phyloP scores from a whole-genome alignment of 2,329 filamentous ascomycete genomes.

The Penicillium vulpinum region DNA sequence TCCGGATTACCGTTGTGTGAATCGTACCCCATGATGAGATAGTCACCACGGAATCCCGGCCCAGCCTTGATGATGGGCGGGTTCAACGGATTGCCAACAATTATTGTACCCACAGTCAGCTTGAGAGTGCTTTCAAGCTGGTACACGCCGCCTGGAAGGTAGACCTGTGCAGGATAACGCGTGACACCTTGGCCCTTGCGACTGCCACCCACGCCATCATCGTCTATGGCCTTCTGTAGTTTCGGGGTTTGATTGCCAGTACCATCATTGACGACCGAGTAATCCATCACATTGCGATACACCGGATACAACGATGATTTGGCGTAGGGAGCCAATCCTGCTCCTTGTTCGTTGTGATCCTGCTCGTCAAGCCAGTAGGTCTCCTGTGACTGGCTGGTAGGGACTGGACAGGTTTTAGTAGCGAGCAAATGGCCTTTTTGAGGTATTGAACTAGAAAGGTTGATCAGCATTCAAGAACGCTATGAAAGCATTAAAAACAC shows the following conservation, averaged over 20 bases:
- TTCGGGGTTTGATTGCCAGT: constrained; percentile 25
- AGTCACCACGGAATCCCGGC: constrained; percentile 26
- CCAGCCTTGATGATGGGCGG: constrained; percentile 31
- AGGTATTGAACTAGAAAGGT: not conserved
- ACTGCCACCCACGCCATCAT: constrained; percentile 27
- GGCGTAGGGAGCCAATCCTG: constrained; percentile 27
- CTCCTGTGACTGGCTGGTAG: not conserved
- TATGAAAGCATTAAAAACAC: not conserved
- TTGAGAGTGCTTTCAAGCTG: constrained; percentile 26
- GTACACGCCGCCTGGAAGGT: constrained; percentile 31
- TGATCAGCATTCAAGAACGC: not conserved
- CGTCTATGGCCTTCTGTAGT: constrained; percentile 31
- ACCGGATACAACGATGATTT: constrained; percentile 22
- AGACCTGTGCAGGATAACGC: constrained; percentile 31
- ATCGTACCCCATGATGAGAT: constrained; percentile 32
- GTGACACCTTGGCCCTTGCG: constrained; percentile 28
- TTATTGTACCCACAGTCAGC: constrained; percentile 32
- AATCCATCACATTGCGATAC: constrained; percentile 32
- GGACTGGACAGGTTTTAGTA: constrained; percentile 19
- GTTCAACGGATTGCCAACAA: constrained; percentile 35
- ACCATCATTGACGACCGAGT: constrained; percentile 27
- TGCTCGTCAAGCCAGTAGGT: constrained; percentile 29
- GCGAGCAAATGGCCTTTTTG: not conserved
- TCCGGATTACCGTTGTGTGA: constrained; percentile 24
- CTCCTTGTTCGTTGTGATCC: constrained; percentile 24